Conservation (phyloP, 2,329 filamentous ascomycete genomes). For the Fusarium sp. region DNA sequence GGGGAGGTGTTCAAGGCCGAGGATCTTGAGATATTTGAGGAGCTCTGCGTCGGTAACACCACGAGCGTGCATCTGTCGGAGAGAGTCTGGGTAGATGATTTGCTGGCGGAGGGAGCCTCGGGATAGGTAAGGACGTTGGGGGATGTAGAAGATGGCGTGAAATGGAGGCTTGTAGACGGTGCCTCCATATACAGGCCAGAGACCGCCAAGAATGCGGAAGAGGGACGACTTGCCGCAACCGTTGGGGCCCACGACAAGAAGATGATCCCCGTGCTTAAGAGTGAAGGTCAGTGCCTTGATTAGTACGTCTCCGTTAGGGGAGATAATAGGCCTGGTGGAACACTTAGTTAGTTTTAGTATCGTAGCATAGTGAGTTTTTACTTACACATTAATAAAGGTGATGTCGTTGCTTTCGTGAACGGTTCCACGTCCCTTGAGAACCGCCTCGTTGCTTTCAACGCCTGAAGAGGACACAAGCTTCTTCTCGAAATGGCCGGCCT, state of each 20-base stretch:
- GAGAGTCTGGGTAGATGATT: constrained; percentile 93
- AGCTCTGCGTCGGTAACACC: constrained; percentile 87
- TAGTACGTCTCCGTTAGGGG: constrained; percentile 94
- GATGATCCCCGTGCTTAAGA: constrained; percentile 87
- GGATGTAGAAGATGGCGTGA: constrained; percentile 97
- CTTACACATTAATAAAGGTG: constrained; percentile 84
- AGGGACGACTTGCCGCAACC: constrained; percentile 97
- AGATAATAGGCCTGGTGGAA: constrained; percentile 82
- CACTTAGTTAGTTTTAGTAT: constrained; percentile 35
- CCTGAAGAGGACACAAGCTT: constrained; percentile 92
- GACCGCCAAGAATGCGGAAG: constrained; percentile 94
- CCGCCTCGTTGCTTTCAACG: constrained; percentile 84
- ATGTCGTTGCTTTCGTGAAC: constrained; percentile 88
- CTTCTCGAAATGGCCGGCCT: constrained; percentile 93
- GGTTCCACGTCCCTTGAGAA: constrained; percentile 85
- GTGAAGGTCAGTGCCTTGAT: constrained; percentile 89
- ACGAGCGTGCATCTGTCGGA: constrained; percentile 89
- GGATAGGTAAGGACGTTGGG: constrained; percentile 93
- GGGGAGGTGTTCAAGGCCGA: constrained; percentile 88
- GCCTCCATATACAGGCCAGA: constrained; percentile 98
- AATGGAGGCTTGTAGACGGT: constrained; percentile 92
- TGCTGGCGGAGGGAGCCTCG: constrained; percentile 94
- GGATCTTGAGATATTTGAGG: constrained; percentile 79
- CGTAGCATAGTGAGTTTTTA: constrained; percentile 30
- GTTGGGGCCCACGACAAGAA: constrained; percentile 96